A percentile compares a stretch with the other conserved stretches of the same genome.
Evolutionary conservation across 805 yeast genomes (phyloP).

Genomic region (Ogataea glucozyma): DNA sequence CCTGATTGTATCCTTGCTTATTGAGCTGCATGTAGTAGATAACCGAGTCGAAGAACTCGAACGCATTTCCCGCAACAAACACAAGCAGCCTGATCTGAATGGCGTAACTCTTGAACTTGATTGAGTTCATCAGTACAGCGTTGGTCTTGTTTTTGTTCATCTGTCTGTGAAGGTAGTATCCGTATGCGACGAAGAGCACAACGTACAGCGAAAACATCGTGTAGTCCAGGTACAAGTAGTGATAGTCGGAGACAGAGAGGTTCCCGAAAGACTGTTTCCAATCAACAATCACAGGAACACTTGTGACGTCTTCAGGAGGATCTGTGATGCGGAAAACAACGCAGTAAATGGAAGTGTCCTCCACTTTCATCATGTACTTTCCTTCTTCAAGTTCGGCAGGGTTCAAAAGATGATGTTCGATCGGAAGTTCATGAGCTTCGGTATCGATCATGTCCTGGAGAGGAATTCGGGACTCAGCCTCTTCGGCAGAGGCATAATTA

Average conservation of each 20-base stretch:
- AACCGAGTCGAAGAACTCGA: conserved; percentile 22
- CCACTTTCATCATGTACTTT: conserved; percentile 20
- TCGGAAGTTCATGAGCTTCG: conserved; percentile 15
- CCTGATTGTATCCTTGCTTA: conserved; percentile 29
- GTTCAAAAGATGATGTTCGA: conserved; percentile 21
- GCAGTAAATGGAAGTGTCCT: conserved; percentile 31
- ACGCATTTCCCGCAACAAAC: conserved; percentile 19
- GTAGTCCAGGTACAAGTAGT: conserved; percentile 26
- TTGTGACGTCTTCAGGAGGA: conserved; percentile 12
- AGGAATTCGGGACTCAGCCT: conserved; percentile 10
- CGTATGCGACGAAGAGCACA: conserved; percentile 16
- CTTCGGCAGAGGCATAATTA: conserved; percentile 21
- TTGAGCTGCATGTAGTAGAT: conserved; percentile 25
- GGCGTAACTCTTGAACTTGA: conserved; percentile 22
- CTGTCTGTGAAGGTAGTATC: conserved; percentile 17
- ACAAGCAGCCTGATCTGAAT: conserved; percentile 32
- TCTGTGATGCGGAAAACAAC: conserved; percentile 23
- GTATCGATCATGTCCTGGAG: conserved; percentile 24
- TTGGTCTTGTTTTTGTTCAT: conserved; percentile 20
- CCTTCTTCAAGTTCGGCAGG: conserved; percentile 6
- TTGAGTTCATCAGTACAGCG: conserved; percentile 20
- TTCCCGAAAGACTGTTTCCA: conserved; percentile 38
- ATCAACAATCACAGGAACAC: conserved; percentile 24
- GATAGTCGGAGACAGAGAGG: conserved; percentile 32
- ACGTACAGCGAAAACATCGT: conserved; percentile 26